Evolutionary conservation across 2,329 filamentous ascomycete species (phyloP), one percentile per base, ranked within the genome.

Genomic region (Aphanoascus verrucosus): DNA sequence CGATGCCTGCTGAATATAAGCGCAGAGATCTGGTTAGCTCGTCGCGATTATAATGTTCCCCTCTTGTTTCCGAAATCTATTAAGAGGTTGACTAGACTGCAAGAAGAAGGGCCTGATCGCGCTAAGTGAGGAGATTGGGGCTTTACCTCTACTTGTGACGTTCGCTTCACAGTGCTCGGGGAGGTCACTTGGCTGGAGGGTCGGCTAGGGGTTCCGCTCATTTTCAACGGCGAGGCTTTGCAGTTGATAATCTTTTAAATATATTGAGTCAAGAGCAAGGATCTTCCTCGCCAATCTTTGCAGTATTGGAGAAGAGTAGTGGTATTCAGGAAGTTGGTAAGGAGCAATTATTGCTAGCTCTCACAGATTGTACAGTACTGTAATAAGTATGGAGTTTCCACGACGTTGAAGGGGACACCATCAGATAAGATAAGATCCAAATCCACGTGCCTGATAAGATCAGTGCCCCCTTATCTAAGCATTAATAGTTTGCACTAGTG

Each of bases 371-470:
- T 28, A 28, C 7, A n/a, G n/a, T n/a, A n/a, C n/a, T n/a, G n/a
- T n/a, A n/a, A n/a, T n/a, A n/a, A n/a, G 23, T 7, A 28, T 28
- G 23, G 23, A 28, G 35, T 37, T 37, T 9, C n/a, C 11, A 11
- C 3, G 35, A 37, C n/a, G 35, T 34, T 48, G 45, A 48, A 23
- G 37, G 45, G 45, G 14, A 11, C 8, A 2, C 14, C 5, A 20
- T 51, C 31, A 44, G 49, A 51, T 51, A n/a, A 51, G 49, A 51
- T 51, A 51, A 51, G 49, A 44, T 51, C 23, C 5, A 19, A 2
- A 4, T n/a, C 34, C 48, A 50, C 48, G 23, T 44, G 20, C 6
- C 2, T 28, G 23, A 28, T 28, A 37, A 23, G 14, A 15, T 51
- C 37, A 35, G 15, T n/a, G 2, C 1, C 38, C 37, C n/a, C 1